Conservation (phyloP, 805 yeast genomes). For the Saccharomycopsis lassenensis region DNA sequence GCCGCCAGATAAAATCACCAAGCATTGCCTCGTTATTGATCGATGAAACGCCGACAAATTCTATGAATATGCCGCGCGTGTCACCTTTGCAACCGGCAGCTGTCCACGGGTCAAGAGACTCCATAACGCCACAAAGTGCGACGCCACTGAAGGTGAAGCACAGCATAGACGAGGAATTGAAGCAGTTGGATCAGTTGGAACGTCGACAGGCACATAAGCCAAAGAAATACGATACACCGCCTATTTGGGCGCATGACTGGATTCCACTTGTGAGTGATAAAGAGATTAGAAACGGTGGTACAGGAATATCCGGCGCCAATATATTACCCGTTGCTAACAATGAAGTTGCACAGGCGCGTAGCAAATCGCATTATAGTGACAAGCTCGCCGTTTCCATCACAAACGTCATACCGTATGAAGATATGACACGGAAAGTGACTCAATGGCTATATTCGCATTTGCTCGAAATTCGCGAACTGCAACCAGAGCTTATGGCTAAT, state of each 20-base stretch:
- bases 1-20: conserved; percentile 1
- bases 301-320: no score
- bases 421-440: conserved; percentile 68
- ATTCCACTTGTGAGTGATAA: conserved; percentile 26
- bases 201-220: conserved; percentile 7
- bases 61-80: no score
- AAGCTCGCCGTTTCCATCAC: conserved; percentile 39
- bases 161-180: conserved; percentile 6
- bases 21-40: conserved; percentile 4
- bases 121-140: not conserved
- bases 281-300: not conserved
- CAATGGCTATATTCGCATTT: conserved; percentile 86
- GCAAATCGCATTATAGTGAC: conserved; percentile 3
- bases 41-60: conserved; percentile 1
- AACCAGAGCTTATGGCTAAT: conserved; percentile 33
- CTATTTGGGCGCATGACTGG: conserved; percentile 81
- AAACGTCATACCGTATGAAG: conserved; percentile 70
- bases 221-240: conserved; percentile 25
- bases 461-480: conserved; percentile 40
- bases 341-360: conserved; percentile 4
- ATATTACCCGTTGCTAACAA: not conserved
- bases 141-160: not conserved
- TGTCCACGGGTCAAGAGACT: no score
- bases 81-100: no score
- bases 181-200: conserved; percentile 10